A percentile compares a stretch with the other conserved stretches of the same genome.
Conservation (phyloP, 1,284 basidiomycete genomes). For the Microbotryum scabiosae region DNA sequence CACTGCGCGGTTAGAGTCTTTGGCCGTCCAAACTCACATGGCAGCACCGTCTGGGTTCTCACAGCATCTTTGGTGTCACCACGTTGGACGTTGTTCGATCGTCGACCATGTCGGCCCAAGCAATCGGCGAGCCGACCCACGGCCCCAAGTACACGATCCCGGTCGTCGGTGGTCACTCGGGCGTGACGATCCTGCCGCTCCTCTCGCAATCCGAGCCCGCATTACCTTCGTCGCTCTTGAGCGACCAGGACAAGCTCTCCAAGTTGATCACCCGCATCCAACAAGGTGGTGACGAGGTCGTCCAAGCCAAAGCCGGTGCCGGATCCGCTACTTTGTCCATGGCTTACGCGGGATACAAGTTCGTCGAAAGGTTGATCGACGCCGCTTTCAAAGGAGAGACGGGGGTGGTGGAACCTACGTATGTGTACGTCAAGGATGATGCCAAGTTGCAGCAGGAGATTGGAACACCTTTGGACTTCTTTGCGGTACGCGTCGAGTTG, state of each 20-base stretch:
- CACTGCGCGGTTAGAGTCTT: too few relatives aligned
- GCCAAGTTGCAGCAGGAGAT: constrained; percentile 43
- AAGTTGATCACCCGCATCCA: constrained; percentile 80
- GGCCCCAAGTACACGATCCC: constrained; percentile 69
- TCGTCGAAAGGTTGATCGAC: constrained; percentile 51
- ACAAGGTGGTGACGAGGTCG: constrained; percentile 90
- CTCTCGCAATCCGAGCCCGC: constrained; percentile 81
- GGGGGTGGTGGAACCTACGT: constrained; percentile 68
- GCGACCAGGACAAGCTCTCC: constrained; percentile 47
- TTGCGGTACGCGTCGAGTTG: constrained; percentile 83
- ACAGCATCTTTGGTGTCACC: constrained; percentile 89
- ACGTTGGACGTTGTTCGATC: constrained; percentile 96
- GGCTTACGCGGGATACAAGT: constrained; percentile 81
- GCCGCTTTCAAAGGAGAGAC: constrained; percentile 78
- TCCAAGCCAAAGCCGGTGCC: constrained; percentile 82
- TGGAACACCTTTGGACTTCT: constrained; percentile 59
- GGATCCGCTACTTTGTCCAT: constrained; percentile 78
- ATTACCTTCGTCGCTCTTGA: constrained; percentile 51
- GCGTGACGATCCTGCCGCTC: constrained; percentile 68
- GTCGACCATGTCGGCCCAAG: constrained; percentile 85
- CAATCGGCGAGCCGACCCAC: constrained; percentile 52
- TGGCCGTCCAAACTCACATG: too few relatives aligned
- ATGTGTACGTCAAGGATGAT: constrained; percentile 60
- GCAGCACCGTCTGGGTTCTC: not conserved
- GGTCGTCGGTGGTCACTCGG: constrained; percentile 74